Conservation (phyloP, 1,139 yeast species). For the Debaryomyces nepalensis region DNA sequence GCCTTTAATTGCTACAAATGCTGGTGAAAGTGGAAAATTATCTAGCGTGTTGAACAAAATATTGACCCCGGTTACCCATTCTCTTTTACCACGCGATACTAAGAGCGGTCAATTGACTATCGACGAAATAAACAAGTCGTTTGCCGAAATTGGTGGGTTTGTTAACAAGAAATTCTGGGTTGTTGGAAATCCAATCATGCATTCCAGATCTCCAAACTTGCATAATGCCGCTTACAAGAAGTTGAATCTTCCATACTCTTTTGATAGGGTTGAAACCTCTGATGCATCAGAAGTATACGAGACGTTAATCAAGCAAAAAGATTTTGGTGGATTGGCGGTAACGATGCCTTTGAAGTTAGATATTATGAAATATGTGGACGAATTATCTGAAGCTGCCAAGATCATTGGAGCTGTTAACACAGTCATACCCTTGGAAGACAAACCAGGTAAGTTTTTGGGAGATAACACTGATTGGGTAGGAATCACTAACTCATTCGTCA, state of each 20-base stretch:
- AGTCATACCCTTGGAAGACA: conserved; percentile 56
- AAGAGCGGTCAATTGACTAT: conserved; percentile 80
- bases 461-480: conserved; percentile 98
- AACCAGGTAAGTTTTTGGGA: conserved; percentile 63
- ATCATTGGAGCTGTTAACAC: conserved; percentile 94
- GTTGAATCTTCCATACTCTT: conserved; percentile 78
- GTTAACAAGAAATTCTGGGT: conserved; percentile 66
- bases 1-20: conserved; percentile 84
- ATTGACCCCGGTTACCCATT: conserved; percentile 85
- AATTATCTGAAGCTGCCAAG: conserved; percentile 72
- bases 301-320: conserved; percentile 49
- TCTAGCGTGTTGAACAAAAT: conserved; percentile 76
- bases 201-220: conserved; percentile 85
- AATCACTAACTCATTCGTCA: conserved; percentile 66
- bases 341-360: conserved; percentile 90
- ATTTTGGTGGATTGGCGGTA: conserved; percentile 88
- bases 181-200: conserved; percentile 81
- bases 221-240: conserved; percentile 77
- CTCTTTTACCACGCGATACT: conserved; percentile 61
- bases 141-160: conserved; percentile 66
- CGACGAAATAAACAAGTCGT: conserved; percentile 62
- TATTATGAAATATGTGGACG: conserved; percentile 66
- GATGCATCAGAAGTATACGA: conserved; percentile 57
- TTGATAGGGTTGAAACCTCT: conserved; percentile 69
- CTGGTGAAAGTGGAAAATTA: conserved; percentile 76